phyloP scores from a whole-genome alignment of 306 rosid genomes.

The Purshia tridentata region DNA sequence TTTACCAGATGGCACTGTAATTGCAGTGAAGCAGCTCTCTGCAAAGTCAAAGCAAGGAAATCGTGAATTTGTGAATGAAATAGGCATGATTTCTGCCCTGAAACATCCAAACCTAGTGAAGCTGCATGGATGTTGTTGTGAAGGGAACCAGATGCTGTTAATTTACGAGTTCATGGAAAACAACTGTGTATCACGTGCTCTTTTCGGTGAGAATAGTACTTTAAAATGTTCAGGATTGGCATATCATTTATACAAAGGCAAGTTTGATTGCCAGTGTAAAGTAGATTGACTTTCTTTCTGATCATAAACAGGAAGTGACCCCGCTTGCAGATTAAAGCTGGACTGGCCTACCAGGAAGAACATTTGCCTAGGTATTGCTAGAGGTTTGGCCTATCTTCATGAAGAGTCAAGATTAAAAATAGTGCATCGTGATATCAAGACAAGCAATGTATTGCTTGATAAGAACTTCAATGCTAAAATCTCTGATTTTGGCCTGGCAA shows the following conservation, averaged over 20 bases:
- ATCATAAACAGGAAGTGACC: constrained; percentile 54
- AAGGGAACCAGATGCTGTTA: constrained; percentile 80
- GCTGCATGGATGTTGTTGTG: constrained; percentile 89
- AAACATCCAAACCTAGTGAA: constrained; percentile 95
- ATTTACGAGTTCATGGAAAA: constrained; percentile 94
- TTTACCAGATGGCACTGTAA: constrained; percentile 73
- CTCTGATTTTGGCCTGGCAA: constrained; percentile 97
- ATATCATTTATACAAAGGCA: neutral
- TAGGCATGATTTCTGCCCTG: constrained; percentile 90
- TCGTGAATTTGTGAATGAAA: constrained; percentile 91
- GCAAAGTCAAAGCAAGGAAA: constrained; percentile 96
- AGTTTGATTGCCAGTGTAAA: neutral
- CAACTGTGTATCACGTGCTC: constrained; percentile 81
- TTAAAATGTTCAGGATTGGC: constrained; percentile 11
- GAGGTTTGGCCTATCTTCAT: constrained; percentile 86
- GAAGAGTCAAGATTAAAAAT: constrained; percentile 83
- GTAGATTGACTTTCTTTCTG: constrained; percentile 14
- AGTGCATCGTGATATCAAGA: constrained; percentile 89
- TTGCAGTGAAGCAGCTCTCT: constrained; percentile 92
- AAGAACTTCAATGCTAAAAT: constrained; percentile 81
- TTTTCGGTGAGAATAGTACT: constrained; percentile 61
- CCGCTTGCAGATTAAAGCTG: constrained; percentile 44
- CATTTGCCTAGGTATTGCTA: constrained; percentile 85
- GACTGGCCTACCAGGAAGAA: constrained; percentile 87
- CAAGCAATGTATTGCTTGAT: constrained; percentile 92